These are phyloP conservation scores for Dillenia suffruticosa DNA, from an alignment of 164 flowering plant species.

Conservation along the genomic window DNA sequence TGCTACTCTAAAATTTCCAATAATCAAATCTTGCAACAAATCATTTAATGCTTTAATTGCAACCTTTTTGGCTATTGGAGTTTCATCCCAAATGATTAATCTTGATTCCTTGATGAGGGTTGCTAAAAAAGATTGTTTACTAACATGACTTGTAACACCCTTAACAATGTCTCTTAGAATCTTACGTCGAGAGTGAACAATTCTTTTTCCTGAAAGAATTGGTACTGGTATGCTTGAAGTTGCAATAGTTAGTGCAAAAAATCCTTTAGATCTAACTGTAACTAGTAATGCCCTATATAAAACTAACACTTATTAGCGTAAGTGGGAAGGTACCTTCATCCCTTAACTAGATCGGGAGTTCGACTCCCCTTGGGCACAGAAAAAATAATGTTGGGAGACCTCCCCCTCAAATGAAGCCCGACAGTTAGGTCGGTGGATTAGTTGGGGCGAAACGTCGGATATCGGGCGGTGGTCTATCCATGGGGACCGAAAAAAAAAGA, in stretches of 20 bases:
- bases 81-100: conserved; percentile 11
- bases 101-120: not conserved
- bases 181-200: conserved; percentile 19
- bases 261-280: not conserved
- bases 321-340: too few species aligned
- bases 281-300: conserved; percentile 8
- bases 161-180: conserved; percentile 1
- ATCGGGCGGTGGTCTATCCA: too few species aligned
- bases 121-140: conserved; percentile 3
- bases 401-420: too few species aligned
- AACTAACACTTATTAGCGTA: too few species aligned
- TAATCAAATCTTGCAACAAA: conserved; percentile 1
- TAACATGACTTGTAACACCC: not conserved
- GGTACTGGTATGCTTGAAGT: conserved; percentile 11
- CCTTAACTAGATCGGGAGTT: too few species aligned
- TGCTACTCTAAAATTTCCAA: too few species aligned
- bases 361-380: too few species aligned
- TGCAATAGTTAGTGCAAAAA: not conserved
- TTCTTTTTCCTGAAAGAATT: conserved; percentile 6
- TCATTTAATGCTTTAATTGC: conserved; percentile 4
- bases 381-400: too few species aligned
- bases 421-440: too few species aligned
- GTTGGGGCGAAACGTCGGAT: too few species aligned
- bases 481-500: too few species aligned
- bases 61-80: not conserved